Base-by-base conservation (phyloP, 345 rosid species). In the Salix dunnii region DNA sequence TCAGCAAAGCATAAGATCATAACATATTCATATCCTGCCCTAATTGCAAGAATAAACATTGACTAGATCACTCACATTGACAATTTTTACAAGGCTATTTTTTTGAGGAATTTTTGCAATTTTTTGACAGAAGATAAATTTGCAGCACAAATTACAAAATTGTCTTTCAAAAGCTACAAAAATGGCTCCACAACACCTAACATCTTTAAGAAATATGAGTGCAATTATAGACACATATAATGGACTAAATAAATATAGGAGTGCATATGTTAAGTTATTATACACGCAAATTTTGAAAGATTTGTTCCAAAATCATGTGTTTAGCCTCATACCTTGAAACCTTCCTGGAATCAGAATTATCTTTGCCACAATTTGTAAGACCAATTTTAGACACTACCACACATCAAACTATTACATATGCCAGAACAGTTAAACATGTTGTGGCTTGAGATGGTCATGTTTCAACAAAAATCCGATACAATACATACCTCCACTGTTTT, bases 401-500 rank as follows among this genome's bases (percentile, higher is more conserved):
- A 51, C 72, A 5, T 71, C 51, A 49, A n/a, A 30, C 46, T 35
- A 51, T 25, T 33, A 51, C 38, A 64, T 13, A 1, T 58, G 30
- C 43, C 62, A 67, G 64, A 38, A 60, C 3, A 60, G 5, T 46
- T 16, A 53, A 61, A 25, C 31, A 23, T 23, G 33, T 72, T 72
- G 1, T 62, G 70, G n/a, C 68, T 70, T 76, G 30, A 27, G 14
- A 76, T 31, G 71, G 49, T 35, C 63, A 77, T 66, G 62, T 62
- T 49, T 74, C 27, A 73, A 68, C 66, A 63, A 75, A 76, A 67
- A 70, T 62, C 69, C 51, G 66, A 53, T 43, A 68, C 13, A 76
- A 62, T 71, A 70, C 27, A 49, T 84, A 96, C 99, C 99, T 96
- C 98, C 99, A 63, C 81, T 89, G 70, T 81, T 88, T 85, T 90